These are phyloP conservation scores for Fomitopsis schrenkii DNA, from an alignment of 1,284 basidiomycete genomes.

Conservation along the genomic window DNA sequence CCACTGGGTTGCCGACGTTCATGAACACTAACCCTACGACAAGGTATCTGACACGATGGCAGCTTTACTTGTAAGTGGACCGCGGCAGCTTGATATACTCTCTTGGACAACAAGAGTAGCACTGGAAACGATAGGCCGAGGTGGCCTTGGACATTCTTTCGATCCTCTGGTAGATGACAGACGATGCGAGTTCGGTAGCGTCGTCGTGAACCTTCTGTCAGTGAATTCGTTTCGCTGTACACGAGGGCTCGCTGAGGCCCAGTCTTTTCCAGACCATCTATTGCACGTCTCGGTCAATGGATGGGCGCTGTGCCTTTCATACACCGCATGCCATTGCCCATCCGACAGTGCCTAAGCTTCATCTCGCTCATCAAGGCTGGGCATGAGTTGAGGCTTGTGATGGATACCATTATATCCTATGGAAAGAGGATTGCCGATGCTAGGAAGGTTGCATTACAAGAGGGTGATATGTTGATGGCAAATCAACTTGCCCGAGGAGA, in stretches of 20 bases:
- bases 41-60: conserved; percentile 13
- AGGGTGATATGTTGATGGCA: neutral
- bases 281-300: neutral
- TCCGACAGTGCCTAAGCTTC: neutral
- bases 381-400: neutral
- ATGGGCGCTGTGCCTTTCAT: neutral
- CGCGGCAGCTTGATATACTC: conserved; percentile 17
- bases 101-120: conserved; percentile 22
- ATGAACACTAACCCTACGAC: neutral
- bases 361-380: neutral
- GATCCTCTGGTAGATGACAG: conserved; percentile 12
- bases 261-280: neutral
- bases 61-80: conserved; percentile 1
- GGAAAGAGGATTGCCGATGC: neutral
- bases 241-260: no score
- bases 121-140: conserved; percentile 24
- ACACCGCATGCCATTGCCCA: neutral
- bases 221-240: neutral
- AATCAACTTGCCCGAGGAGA: neutral
- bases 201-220: conserved; percentile 16
- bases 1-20: neutral
- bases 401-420: neutral
- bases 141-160: conserved; percentile 25
- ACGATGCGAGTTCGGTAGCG: conserved; percentile 11
- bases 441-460: neutral